Base-by-base conservation (phyloP, 1,284 basidiomycete genomes). In the Moesziomyces parantarcticus region DNA sequence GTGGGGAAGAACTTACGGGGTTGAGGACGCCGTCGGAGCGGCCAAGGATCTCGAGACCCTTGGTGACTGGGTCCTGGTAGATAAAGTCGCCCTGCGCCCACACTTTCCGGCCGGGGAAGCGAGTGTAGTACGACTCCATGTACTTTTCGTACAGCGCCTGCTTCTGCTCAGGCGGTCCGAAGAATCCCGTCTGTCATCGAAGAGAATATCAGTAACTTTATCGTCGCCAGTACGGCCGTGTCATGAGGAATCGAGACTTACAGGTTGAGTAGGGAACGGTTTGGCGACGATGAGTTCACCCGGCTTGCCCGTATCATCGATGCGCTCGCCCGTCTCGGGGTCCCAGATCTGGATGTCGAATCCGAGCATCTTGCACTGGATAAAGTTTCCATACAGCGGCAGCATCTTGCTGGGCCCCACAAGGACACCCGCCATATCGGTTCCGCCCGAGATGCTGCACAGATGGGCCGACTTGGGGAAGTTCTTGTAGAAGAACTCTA, bases 11-110 rank as follows among this genome's bases (percentile, higher is more conserved):
- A 52, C 66, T 56, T 58, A 69, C 90, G 10, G 92, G 92, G 83
- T 93, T 79, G 22, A 82, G 44, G 4, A 77, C 64, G 26, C 70
- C 77, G 40, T 84, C 72, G 59, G 65, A 49, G 6, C 78, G 52
- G 22, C 92, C 92, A 3, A 93, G 87, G 91, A 94, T 93, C 66
- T 92, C 83, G 46, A 93, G 78, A 3, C 92, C 92, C 18, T 91
- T 91, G 29, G 74, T 77, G 5, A 40, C 7, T 8, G n/a, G 32
- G 32, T 75, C 70, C 46, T 73, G 71, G 36, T 67, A 69, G 43
- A 79, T 66, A 32, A 74, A 74, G 22, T 77, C 70, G 23, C 75
- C 77, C 41, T 75, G 73, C 5, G 77, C 77, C 63, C 75, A 76
- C 14, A 79, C 74, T 23, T 66, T 69, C 9, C 58, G 55, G 16